Base-by-base conservation (phyloP, 441 rosid genomes). In the Flueggea neowawraea region DNA sequence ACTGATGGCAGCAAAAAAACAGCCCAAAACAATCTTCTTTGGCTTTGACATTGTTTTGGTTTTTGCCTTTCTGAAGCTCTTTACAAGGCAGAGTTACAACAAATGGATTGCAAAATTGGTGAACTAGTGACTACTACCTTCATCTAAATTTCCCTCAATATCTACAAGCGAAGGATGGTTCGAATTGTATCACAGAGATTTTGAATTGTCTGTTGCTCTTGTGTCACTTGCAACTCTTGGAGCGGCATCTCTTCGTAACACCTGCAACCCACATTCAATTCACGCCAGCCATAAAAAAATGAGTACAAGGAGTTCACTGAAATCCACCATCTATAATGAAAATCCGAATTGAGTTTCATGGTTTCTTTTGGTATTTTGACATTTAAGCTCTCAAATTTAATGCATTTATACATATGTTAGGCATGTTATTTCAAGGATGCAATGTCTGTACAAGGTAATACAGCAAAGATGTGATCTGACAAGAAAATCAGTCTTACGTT, bases 211-310 rank as follows among this genome's bases (percentile, higher is more conserved):
- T 90, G 98, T 62, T 90, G 90, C 70, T 94, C 95, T 69, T 92
- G 95, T 6, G 83, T 79, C 32, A 91, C 95, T 69, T 95, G 97
- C 81, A 92, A 60, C 69, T 95, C 98, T 77, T 95, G 99, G 16
- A 95, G 89, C 10, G 98, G 98, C 97, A 92, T 95, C 75, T 95
- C 99, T 59, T 92, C 96, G 16, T 90, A 88, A 69, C 96, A 92
- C 87, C 99, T 95, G 84, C 73, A 36, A 14, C 28, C 28, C 28
- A 22, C 28, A 22, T 22, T 22, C 28, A 22, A 22, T 22, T 22
- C 28, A 22, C 28, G 28, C 28, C 28, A 22, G 5, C 50, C 12
- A 47, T 47, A 10, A 47, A 3, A 4, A 12, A 47, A 36, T 36
- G 41, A 36, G 28, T 22, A 22, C 41, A 36, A 36, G 41, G 28